Evolutionary conservation across 176 grass and related monocot genomes (phyloP), one percentile per base, ranked within the genome.

Genomic region (Raddia distichophylla): DNA sequence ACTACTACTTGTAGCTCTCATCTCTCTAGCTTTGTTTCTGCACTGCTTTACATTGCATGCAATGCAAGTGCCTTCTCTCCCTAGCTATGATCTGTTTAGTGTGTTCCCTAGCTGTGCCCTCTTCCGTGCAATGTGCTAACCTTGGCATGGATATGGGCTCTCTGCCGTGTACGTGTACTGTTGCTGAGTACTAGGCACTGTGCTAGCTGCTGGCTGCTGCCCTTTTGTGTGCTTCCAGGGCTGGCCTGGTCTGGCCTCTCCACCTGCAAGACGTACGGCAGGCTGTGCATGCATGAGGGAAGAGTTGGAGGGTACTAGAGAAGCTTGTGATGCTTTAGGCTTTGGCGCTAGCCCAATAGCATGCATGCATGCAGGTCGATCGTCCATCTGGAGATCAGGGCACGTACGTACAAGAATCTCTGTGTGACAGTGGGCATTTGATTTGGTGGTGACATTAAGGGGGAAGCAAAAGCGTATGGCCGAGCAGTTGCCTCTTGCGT

Each of bases 401-500:
- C 17, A 56, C n/a, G n/a, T 27, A 27, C 27, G 34, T 17, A 4
- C 6, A n/a, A 66, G 64, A 80, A 69, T 80, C 78, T 63, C 67
- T 35, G 79, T 1, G 1, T 10, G 10, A 33, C 1, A 37, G 62
- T 16, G 14, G 35, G 5, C 7, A 34, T 42, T 65, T 17, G 63
- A 65, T 71, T 52, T 71, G 43, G 68, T 71, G 19, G 19, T 52
- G 20, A 19, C 19, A 27, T 71, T 52, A 15, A 71, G n/a, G 67
- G 32, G 14, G 14, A 42, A 8, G 11, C 35, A 14, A 65, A 42
- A 65, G 6, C 5, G 10, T 18, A 10, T 17, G 7, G 82, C 68
- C 42, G 69, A 76, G 40, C 63, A 60, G 63, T 50, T 76, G 6
- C 73, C 42, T 11, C 51, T 76, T 45, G 20, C 19, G 62, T 84